Base-by-base conservation (phyloP, 176 grass and related monocot species). In the Carex cristatella region DNA sequence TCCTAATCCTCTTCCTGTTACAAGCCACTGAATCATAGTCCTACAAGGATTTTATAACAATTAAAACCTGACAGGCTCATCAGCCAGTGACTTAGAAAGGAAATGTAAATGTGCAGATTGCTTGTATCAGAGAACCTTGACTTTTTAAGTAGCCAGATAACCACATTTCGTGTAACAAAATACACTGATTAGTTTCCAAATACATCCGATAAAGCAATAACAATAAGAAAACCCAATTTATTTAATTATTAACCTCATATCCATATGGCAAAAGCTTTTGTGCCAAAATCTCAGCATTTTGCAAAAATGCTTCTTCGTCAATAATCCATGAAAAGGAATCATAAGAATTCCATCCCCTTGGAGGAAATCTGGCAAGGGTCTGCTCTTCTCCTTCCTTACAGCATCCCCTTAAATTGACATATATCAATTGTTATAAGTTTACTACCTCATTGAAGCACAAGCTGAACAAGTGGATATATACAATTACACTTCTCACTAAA, bases 261-360 rank as follows among this genome's bases (percentile, higher is more conserved):
- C 95, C 86, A 69, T 87, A 75, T 14, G 86, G 84, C 33, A 91
- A 80, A 64, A 97, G 81, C 73, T 90, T 93, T 28, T 92, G 80
- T 82, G 92, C 78, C 81, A 94, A n/a, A 69, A 94, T 88, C 71
- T 90, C 68, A 58, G 92, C 92, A 82, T 94, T 97, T 56, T 93
- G 60, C 79, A 94, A n/a, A 83, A 91, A 94, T 6, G 87, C 81
- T 71, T 82, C 70, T 87, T 97, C 95, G 3, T 94, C 89, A 23
- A 97, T 62, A 9, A 42, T 87, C 95, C 95, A 97, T 19, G 92
- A 94, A 70, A 97, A 97, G 12, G 92, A 97, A 84, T 97, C 95
- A 72, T 93, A 97, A 1, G 92, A 97, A 88, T 97, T 97, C 95
- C 92, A 97, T 4, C 95, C 92, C 71, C 92, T 94, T 73, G 95